A percentile compares a stretch with the other conserved stretches of the same genome.
These are phyloP conservation scores for Caryocar brasiliense DNA, from an alignment of 441 rosid genomes.

Conservation along the genomic window DNA sequence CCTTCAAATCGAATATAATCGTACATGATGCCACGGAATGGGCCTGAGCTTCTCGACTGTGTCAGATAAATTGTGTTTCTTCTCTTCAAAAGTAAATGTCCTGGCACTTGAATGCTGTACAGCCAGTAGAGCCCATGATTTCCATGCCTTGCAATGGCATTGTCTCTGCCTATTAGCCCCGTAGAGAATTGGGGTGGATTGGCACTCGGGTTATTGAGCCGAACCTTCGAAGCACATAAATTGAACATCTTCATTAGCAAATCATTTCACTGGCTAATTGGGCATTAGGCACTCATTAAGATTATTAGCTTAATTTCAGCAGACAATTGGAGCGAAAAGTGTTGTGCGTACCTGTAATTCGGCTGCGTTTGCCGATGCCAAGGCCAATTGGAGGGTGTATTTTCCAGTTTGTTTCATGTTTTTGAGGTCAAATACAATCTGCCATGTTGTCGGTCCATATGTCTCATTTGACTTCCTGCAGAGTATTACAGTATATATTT, in stretches of 20 bases:
- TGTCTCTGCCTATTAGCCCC: constrained; percentile 73
- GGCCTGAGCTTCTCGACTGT: constrained; percentile 41
- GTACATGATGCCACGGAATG: constrained; percentile 75
- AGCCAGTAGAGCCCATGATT: constrained; percentile 82
- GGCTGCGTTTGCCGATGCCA: constrained; percentile 60
- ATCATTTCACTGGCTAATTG: no score
- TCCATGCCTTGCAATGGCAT: constrained; percentile 85
- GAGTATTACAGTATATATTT: no score
- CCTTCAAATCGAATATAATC: constrained; percentile 84
- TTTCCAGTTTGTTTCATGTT: constrained; percentile 15
- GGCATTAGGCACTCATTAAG: no score
- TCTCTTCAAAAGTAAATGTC: constrained; percentile 41
- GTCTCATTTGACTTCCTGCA: constrained; percentile 13
- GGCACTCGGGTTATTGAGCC: constrained; percentile 7
- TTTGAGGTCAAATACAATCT: constrained; percentile 40
- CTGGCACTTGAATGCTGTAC: constrained; percentile 41
- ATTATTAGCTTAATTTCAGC: no score
- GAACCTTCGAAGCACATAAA: constrained; percentile 1
- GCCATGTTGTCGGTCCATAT: constrained; percentile 52
- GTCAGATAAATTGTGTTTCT: constrained; percentile 59
- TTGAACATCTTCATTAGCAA: neutral
- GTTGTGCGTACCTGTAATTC: constrained; percentile 39
- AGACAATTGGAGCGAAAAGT: no score
- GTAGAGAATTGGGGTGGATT: constrained; percentile 47
- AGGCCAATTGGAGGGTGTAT: constrained; percentile 55